Evolutionary conservation across 164 flowering plant species (phyloP).

Genomic region (Aristolochia fimbriata): DNA sequence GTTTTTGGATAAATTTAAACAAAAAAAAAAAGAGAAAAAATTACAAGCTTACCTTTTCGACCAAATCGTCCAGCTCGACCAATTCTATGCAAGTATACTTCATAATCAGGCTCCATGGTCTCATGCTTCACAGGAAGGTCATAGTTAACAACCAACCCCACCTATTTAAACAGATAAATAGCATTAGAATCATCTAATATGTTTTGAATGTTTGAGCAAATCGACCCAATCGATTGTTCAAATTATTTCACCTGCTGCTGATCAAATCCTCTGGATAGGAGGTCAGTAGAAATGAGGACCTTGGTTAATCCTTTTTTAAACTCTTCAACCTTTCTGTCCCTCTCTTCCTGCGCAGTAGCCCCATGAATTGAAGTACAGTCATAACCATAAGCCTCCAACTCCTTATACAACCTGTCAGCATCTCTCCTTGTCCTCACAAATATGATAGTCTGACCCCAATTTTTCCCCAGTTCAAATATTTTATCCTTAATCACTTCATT

Average conservation of each 20-base stretch:
- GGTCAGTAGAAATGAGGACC: conserved; percentile 89
- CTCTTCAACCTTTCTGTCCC: conserved; percentile 86
- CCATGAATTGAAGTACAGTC: conserved; percentile 85
- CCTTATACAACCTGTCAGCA: conserved; percentile 48
- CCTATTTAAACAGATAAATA: conserved; percentile 29
- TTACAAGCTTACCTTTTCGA: conserved; percentile 56
- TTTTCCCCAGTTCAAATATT: conserved; percentile 66
- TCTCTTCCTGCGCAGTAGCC: conserved; percentile 41
- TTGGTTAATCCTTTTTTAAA: conserved; percentile 80
- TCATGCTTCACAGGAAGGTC: conserved; percentile 53
- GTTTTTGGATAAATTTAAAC: too few relatives aligned
- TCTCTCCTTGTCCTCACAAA: conserved; percentile 59
- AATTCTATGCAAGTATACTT: conserved; percentile 86
- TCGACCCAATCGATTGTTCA: neutral
- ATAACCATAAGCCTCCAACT: conserved; percentile 48
- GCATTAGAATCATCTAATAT: neutral
- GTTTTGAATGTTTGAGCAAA: conserved; percentile 1
- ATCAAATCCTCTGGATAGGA: conserved; percentile 95
- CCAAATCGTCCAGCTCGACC: conserved; percentile 99
- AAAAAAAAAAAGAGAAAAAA: too few relatives aligned
- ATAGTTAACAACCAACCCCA: conserved; percentile 70
- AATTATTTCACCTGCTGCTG: conserved; percentile 59
- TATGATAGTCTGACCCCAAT: conserved; percentile 83
- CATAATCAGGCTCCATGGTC: conserved; percentile 58
- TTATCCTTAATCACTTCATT: conserved; percentile 51